Conservation (phyloP, 148 eudicot species). For the Camellia japonica region DNA sequence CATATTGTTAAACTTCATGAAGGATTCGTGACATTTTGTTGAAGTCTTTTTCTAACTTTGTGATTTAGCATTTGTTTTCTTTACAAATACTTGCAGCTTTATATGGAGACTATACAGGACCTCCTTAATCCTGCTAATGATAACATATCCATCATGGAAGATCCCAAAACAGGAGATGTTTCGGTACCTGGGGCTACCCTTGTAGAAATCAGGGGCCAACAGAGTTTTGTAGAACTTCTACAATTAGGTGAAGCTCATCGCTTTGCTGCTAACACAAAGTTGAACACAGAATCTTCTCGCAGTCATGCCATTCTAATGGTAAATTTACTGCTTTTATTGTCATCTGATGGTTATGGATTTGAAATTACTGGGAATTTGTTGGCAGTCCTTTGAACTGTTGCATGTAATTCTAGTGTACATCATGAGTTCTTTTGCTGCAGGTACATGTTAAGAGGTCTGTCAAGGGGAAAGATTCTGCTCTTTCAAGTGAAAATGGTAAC, state of each 20-base stretch:
- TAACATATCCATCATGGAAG: conserved; percentile 74
- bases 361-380: not conserved
- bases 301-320: conserved; percentile 96
- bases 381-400: not conserved
- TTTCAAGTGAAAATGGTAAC: conserved; percentile 54
- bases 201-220: conserved; percentile 72
- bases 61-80: not conserved
- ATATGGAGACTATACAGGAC: conserved; percentile 93
- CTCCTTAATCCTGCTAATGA: conserved; percentile 85
- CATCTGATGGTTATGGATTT: conserved; percentile 11
- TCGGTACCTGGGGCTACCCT: conserved; percentile 75
- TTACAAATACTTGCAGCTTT: conserved; percentile 49
- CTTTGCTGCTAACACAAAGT: conserved; percentile 87
- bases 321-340: conserved; percentile 15
- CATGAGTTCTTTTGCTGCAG: conserved; percentile 30
- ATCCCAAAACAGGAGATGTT: conserved; percentile 82
- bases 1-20: not conserved
- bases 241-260: conserved; percentile 88
- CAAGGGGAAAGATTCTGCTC: conserved; percentile 49
- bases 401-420: conserved; percentile 6
- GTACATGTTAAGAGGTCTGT: conserved; percentile 67
- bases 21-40: not conserved
- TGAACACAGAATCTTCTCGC: conserved; percentile 93
- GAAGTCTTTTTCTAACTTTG: not conserved
- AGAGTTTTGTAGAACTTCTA: conserved; percentile 69